A percentile compares a stretch with the other conserved stretches of the same genome.
phyloP scores from a whole-genome alignment of 306 rosid genomes.

The Pterocarpus macrocarpus region DNA sequence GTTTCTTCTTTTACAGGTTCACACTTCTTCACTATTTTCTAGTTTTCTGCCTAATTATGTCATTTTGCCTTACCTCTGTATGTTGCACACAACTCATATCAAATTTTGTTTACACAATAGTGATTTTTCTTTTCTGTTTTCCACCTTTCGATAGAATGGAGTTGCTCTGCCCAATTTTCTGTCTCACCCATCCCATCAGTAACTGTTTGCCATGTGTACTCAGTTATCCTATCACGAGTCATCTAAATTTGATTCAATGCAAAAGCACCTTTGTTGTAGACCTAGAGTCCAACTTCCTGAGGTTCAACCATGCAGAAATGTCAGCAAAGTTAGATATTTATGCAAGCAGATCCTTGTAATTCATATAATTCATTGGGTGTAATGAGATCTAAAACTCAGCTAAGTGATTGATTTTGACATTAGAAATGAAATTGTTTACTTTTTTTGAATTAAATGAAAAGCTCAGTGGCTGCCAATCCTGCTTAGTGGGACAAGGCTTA shows the following conservation, averaged over 20 bases:
- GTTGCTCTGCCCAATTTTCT: conserved; percentile 3
- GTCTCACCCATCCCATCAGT: neutral
- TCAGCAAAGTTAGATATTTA: neutral
- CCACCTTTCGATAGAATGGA: neutral
- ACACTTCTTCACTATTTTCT: conserved; percentile 27
- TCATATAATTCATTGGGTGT: neutral
- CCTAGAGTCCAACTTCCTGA: neutral
- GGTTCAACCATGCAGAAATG: neutral
- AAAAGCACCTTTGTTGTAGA: neutral
- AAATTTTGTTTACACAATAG: neutral
- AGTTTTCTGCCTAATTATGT: neutral
- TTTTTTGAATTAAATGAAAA: too few relatives aligned
- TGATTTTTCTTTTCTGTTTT: neutral
- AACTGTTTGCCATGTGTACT: neutral
- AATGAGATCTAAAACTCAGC: neutral
- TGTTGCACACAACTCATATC: neutral
- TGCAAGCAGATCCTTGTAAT: neutral
- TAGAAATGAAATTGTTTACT: neutral
- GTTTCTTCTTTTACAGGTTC: conserved; percentile 88
- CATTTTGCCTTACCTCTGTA: conserved; percentile 18
- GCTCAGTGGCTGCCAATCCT: too few relatives aligned
- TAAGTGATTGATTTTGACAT: neutral
- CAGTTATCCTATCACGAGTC: neutral
- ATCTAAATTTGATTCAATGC: conserved; percentile 7
- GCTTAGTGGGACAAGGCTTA: too few relatives aligned